Conservation (phyloP, 495 filamentous ascomycete genomes). For the Parathielavia hyrcaniae region DNA sequence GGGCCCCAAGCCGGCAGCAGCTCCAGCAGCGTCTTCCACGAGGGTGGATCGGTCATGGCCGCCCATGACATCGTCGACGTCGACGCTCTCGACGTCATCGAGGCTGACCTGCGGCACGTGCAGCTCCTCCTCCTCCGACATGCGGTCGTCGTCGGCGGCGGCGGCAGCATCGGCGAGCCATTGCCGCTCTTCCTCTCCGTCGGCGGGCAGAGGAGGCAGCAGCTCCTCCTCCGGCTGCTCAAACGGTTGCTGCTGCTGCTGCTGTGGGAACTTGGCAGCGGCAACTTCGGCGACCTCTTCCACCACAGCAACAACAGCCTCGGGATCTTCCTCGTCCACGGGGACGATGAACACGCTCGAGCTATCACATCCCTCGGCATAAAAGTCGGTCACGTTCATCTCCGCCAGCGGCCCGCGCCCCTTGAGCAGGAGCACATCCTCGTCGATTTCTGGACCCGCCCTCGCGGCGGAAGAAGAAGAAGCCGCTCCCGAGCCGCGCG, state of each 20-base stretch:
- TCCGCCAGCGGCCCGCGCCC: constrained; percentile 63
- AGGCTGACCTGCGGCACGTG: constrained; percentile 28
- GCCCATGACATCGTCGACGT: constrained; percentile 46
- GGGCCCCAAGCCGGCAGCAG: constrained; percentile 44
- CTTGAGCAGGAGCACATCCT: constrained; percentile 45
- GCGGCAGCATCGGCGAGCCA: background rate
- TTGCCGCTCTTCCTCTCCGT: constrained; percentile 17
- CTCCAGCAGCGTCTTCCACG: constrained; percentile 20
- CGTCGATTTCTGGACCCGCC: constrained; percentile 23
- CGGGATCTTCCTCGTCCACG: constrained; percentile 49
- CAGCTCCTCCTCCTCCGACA: background rate
- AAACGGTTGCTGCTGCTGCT: too few relatives aligned
- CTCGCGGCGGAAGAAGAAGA: background rate
- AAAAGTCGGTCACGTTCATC: constrained; percentile 66
- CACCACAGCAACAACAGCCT: constrained; percentile 22
- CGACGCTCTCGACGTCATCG: constrained; percentile 25
- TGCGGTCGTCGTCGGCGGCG: background rate
- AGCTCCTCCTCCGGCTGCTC: too few relatives aligned
- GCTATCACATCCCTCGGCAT: constrained; percentile 59
- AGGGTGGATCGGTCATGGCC: constrained; percentile 25
- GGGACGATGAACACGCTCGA: constrained; percentile 53
- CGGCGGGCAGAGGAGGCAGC: constrained; percentile 10
- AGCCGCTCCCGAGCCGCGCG: constrained; percentile 13
- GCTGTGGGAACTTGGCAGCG: background rate
- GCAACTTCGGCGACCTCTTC: background rate